Percentiles rank a stretch among this genome's conserved stretches.
phyloP scores from a whole-genome alignment of 805 yeast species.

The Cyberlindnera amylophila region DNA sequence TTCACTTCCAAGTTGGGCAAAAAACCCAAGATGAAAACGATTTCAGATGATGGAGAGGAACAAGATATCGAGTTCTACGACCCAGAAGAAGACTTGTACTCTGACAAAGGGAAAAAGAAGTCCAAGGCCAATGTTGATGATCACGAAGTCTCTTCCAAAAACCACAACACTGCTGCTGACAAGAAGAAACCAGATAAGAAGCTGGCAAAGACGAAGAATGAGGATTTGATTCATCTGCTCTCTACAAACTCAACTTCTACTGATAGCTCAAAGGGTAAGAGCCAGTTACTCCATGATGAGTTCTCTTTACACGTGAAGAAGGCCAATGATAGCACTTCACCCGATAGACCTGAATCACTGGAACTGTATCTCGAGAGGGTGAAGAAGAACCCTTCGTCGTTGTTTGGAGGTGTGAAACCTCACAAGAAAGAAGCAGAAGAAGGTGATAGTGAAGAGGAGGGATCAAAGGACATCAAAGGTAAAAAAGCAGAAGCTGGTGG shows the following conservation, averaged over 20 bases:
- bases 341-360: neutral
- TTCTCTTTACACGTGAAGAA: neutral
- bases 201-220: neutral
- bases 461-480: neutral
- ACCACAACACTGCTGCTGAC: neutral
- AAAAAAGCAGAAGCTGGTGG: neutral
- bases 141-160: constrained; percentile 1
- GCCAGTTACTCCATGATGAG: neutral
- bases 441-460: neutral
- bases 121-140: neutral
- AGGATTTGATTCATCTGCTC: neutral
- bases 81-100: constrained; percentile 9
- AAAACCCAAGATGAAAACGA: constrained; percentile 1
- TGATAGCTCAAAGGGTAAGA: neutral
- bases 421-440: neutral
- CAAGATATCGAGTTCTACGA: constrained; percentile 8
- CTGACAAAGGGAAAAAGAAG: neutral
- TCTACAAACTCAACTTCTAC: neutral
- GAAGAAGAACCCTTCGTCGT: constrained; percentile 15
- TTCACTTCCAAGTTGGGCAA: constrained; percentile 2
- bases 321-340: neutral
- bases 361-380: constrained; percentile 7
- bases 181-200: neutral
- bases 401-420: constrained; percentile 1
- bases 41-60: neutral